A percentile compares a stretch with the other conserved stretches of the same genome.
Conservation (phyloP, 768 basidiomycete genomes). For the Boletus speciosus region DNA sequence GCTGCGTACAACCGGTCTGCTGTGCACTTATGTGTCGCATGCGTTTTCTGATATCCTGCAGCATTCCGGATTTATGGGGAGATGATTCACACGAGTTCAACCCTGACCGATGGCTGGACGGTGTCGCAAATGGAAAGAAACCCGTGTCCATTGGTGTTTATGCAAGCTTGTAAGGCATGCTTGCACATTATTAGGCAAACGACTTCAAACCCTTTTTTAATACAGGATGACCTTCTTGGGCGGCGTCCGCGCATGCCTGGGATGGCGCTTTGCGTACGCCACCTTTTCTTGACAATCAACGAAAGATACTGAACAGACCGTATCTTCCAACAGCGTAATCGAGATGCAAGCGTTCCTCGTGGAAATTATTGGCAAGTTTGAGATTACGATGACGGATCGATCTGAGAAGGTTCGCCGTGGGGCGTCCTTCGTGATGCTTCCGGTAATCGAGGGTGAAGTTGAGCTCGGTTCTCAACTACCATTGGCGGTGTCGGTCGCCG, state of each 20-base stretch:
- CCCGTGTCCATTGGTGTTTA: conserved; percentile 25
- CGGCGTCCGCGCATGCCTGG: conserved; percentile 26
- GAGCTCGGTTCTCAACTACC: conserved; percentile 33
- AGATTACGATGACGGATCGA: conserved; percentile 39
- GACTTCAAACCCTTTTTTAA: neutral
- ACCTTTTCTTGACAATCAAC: neutral
- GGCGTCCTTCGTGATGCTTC: conserved; percentile 31
- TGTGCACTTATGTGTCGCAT: neutral
- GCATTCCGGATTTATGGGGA: conserved; percentile 31
- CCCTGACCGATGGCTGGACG: conserved; percentile 27
- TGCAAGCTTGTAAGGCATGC: conserved; percentile 23
- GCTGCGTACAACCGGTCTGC: conserved; percentile 52
- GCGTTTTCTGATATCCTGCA: conserved; percentile 5
- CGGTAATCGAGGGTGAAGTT: conserved; percentile 27
- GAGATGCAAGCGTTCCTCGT: conserved; percentile 61
- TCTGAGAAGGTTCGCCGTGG: conserved; percentile 28
- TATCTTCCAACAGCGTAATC: conserved; percentile 29
- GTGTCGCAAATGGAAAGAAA: conserved; percentile 16
- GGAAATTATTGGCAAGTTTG: conserved; percentile 51
- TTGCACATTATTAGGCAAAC: neutral
- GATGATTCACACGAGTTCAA: conserved; percentile 31
- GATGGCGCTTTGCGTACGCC: conserved; percentile 33
- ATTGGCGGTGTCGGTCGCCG: conserved; percentile 24
- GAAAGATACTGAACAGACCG: conserved; percentile 1
- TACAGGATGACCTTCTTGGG: conserved; percentile 30